Evolutionary conservation across 2,329 filamentous ascomycete species (phyloP).

Genomic region (Pseudocercospora crystallina): DNA sequence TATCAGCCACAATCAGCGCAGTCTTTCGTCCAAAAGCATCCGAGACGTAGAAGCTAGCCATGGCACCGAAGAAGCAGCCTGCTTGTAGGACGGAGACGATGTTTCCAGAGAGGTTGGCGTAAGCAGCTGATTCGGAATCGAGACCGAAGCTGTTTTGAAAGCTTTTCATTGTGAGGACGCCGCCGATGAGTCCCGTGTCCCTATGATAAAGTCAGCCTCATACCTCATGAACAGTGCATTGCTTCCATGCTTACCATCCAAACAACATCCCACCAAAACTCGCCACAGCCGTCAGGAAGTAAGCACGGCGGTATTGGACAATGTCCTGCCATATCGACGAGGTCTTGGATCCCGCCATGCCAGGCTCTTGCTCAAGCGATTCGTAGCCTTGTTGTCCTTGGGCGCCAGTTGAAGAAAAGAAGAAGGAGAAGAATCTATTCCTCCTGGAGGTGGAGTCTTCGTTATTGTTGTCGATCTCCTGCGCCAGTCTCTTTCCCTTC

Average conservation of each 20-base stretch:
- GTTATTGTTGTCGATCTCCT: not conserved
- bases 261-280: slow-evolving; percentile 43
- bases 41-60: slow-evolving; percentile 43
- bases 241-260: slow-evolving; percentile 9
- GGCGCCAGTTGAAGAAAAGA: not conserved
- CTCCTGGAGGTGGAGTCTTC: not conserved
- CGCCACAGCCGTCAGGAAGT: slow-evolving; percentile 43
- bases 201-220: slow-evolving; percentile 16
- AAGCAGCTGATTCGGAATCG: slow-evolving; percentile 33
- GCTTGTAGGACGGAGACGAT: slow-evolving; percentile 47
- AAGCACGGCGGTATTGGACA: slow-evolving; percentile 41
- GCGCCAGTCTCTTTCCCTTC: slow-evolving; percentile 1
- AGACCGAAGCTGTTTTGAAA: slow-evolving; percentile 45
- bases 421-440: not conserved
- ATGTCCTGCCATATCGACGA: slow-evolving; percentile 40
- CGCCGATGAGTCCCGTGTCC: slow-evolving; percentile 35
- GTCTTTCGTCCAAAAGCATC: slow-evolving; percentile 44
- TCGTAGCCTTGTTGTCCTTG: slow-evolving; percentile 6
- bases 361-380: slow-evolving; percentile 1
- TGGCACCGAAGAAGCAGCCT: slow-evolving; percentile 47
- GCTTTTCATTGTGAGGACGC: slow-evolving; percentile 44
- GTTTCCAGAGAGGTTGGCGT: slow-evolving; percentile 44
- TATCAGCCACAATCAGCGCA: slow-evolving; percentile 43
- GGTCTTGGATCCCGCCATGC: slow-evolving; percentile 18
- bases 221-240: too few relatives aligned